Percentiles rank a stretch among this genome's conserved stretches.
Conservation (phyloP, 108 stramenopile species). For the Stephanodiscus minutulus region DNA sequence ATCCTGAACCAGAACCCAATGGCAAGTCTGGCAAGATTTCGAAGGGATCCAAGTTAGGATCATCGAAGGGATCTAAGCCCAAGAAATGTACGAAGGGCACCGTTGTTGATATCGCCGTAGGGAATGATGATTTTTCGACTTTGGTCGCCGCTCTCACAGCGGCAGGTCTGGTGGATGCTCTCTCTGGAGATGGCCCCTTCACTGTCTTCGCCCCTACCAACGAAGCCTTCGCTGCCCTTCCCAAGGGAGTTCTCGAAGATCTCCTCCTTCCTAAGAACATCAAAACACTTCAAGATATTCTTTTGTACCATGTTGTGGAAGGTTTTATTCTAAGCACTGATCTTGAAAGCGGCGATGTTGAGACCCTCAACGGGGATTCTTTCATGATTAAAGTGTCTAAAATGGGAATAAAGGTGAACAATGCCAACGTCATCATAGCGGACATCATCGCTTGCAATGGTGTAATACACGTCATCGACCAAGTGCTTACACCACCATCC, state of each 20-base stretch:
- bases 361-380: neutral
- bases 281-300: slow-evolving; percentile 1
- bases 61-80: too few species aligned
- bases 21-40: too few species aligned
- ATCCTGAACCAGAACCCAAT: too few species aligned
- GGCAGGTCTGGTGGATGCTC: slow-evolving; percentile 5
- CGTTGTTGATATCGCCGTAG: neutral
- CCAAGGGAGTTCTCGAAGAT: neutral
- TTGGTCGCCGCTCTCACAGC: neutral
- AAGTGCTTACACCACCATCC: neutral
- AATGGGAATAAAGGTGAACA: neutral
- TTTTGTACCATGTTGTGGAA: slow-evolving; percentile 15
- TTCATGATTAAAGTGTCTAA: neutral
- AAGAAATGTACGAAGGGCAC: too few species aligned
- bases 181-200: slow-evolving; percentile 2
- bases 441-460: neutral
- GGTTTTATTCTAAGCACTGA: neutral
- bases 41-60: too few species aligned
- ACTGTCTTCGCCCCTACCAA: slow-evolving; percentile 12
- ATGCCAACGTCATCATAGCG: neutral
- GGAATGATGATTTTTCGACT: neutral
- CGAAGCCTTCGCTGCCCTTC: slow-evolving; percentile 12
- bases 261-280: neutral
- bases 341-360: neutral
- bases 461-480: neutral